These are phyloP conservation scores for Claviceps humidiphila DNA, from an alignment of 2,329 filamentous ascomycete genomes.

Conservation along the genomic window DNA sequence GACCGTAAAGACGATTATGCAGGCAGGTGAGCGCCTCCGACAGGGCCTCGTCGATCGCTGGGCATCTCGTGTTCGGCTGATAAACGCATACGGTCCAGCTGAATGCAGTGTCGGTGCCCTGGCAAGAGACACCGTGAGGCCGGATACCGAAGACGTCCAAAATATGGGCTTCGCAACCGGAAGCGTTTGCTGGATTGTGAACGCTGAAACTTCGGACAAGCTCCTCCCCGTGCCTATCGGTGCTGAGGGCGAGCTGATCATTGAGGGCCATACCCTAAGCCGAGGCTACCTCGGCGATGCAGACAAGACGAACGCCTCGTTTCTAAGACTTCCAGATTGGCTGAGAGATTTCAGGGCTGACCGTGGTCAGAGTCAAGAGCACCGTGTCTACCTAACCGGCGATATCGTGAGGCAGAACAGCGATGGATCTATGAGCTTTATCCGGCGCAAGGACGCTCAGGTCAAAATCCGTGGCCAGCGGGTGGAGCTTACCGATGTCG, in stretches of 20 bases:
- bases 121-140: not conserved
- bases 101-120: not conserved
- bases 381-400: not conserved
- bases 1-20: not conserved
- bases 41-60: not conserved
- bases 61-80: not conserved
- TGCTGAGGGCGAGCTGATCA: conserved; percentile 18
- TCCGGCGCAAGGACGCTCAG: not conserved
- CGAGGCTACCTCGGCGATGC: conserved; percentile 33
- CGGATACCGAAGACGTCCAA: conserved; percentile 14
- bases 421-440: not conserved
- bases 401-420: not conserved
- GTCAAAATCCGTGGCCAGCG: not conserved
- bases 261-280: conserved; percentile 32
- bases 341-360: not conserved
- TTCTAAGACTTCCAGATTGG: conserved; percentile 4
- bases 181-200: conserved; percentile 13
- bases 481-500: not conserved
- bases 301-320: conserved; percentile 16
- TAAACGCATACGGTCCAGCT: not conserved
- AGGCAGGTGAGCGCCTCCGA: not conserved
- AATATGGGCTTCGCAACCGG: conserved; percentile 6
- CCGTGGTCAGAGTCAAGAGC: too few species aligned
- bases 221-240: conserved; percentile 13
- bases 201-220: conserved; percentile 8